Conservation (phyloP, 306 rosid species). For the Trifolium dubium region DNA sequence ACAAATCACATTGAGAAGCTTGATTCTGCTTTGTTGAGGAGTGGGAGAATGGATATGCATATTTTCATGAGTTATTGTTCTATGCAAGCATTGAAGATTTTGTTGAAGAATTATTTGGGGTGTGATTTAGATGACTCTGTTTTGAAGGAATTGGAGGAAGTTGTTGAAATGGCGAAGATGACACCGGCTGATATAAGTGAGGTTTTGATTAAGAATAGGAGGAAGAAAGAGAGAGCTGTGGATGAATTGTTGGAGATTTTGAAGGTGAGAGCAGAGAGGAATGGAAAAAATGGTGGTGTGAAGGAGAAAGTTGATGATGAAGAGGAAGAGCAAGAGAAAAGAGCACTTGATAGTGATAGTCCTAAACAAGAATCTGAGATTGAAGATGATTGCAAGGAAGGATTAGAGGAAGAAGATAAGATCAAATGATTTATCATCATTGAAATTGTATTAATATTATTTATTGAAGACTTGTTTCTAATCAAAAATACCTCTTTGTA, state of each 20-base stretch:
- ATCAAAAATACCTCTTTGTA: no score
- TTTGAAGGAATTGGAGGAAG: constrained; percentile 51
- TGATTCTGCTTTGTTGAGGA: constrained; percentile 83
- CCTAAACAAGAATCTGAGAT: constrained; percentile 68
- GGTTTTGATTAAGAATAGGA: constrained; percentile 79
- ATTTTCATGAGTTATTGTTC: constrained; percentile 83
- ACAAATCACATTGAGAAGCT: constrained; percentile 98
- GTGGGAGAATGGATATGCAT: constrained; percentile 99
- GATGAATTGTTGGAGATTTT: constrained; percentile 63
- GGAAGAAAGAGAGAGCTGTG: constrained; percentile 60
- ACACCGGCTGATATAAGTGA: constrained; percentile 97
- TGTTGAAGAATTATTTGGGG: constrained; percentile 73
- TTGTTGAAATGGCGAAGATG: constrained; percentile 71
- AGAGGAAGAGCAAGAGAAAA: constrained; percentile 77
- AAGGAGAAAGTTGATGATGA: constrained; percentile 49
- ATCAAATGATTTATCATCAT: constrained; percentile 29
- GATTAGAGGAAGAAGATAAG: constrained; percentile 47
- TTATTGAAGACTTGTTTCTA: neutral
- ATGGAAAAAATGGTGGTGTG: constrained; percentile 43
- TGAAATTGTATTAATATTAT: neutral
- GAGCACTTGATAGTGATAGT: constrained; percentile 91
- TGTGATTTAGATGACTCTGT: constrained; percentile 38
- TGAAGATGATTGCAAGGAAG: constrained; percentile 55
- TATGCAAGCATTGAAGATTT: constrained; percentile 67
- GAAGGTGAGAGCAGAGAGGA: constrained; percentile 62